phyloP scores from a whole-genome alignment of 1,139 yeast species.

The Pneumocystis sp. region DNA sequence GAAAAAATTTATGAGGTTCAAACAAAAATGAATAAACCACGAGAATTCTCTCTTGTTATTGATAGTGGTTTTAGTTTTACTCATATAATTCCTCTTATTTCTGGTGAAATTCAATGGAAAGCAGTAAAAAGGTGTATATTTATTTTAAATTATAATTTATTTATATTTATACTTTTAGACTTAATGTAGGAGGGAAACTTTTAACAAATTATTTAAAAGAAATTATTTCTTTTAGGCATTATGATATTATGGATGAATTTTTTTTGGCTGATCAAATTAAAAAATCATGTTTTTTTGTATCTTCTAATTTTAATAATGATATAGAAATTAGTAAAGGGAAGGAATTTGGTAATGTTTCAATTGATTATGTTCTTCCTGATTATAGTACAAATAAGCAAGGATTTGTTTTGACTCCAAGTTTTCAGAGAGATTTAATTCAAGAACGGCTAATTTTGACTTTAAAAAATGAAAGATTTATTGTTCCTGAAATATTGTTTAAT shows the following conservation, averaged over 20 bases:
- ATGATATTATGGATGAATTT: conserved; percentile 86
- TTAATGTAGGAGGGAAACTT: conserved; percentile 73
- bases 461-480: conserved; percentile 69
- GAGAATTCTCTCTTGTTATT: conserved; percentile 60
- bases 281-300: conserved; percentile 63
- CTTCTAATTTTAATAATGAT: conserved; percentile 47
- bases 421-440: not conserved
- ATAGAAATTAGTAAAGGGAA: conserved; percentile 24
- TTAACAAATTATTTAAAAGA: conserved; percentile 73
- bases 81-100: conserved; percentile 70
- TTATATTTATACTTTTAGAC: conserved; percentile 6
- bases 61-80: conserved; percentile 85
- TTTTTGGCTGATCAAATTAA: conserved; percentile 71
- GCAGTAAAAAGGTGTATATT: conserved; percentile 48
- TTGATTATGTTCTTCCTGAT: conserved; percentile 76
- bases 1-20: not conserved
- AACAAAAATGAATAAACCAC: not conserved
- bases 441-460: conserved; percentile 55
- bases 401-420: conserved; percentile 7
- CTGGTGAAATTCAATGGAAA: conserved; percentile 63
- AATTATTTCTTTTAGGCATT: conserved; percentile 75
- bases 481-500: conserved; percentile 75
- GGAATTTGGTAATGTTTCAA: conserved; percentile 13
- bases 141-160: not conserved
- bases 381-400: conserved; percentile 38